Evolutionary conservation across 495 filamentous ascomycete species (phyloP), one percentile per base, ranked within the genome.

Genomic region (Zalerion maritima): DNA sequence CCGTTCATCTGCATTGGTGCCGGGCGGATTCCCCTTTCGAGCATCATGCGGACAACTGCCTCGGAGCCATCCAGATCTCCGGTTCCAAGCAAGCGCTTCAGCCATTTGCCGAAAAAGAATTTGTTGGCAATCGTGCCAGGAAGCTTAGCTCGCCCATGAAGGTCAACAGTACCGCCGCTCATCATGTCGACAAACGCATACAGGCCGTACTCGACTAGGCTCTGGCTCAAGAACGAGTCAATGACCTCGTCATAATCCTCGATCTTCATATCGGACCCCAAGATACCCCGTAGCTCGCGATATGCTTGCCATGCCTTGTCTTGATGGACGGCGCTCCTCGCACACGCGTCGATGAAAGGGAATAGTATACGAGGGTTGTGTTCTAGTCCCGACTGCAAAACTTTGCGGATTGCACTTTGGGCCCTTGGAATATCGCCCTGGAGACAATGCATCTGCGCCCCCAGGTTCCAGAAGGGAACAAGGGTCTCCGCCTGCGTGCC

Each of bases 181-280:
- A 85, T 83, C 79, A 85, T 81, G 46, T 87, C 81, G 30, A 75
- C 78, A 56, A 87, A 87, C 1, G 74, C 68, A 24, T 73, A 69
- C 31, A 84, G 60, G 1, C 73, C 80, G 19, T 73, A 55, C 41
- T 81, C 70, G 7, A 66, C 52, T 25, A 62, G 49, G 26, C 68
- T 64, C 5, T 66, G 58, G 4, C 64, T 56, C 6, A 87, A 54
- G 37, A 84, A 73, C 21, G 60, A 58, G 21, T 69, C 65, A 28
- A 67, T 71, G 14, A 87, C 50, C 18, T 57, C 54, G 48, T 85
- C 81, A 41, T 82, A 87, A 46, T 87, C 79, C 13, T 72, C 58
- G 58, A 83, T 75, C 5, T 55, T 70, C 55, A 87, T 80, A 8
- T 61, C 47, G 13, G 65, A 41, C 2, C 70, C 71, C 4, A 83